A percentile compares a stretch with the other conserved stretches of the same genome.
Conservation (phyloP, 2,329 filamentous ascomycete genomes). For the Trichoderma sp. region DNA sequence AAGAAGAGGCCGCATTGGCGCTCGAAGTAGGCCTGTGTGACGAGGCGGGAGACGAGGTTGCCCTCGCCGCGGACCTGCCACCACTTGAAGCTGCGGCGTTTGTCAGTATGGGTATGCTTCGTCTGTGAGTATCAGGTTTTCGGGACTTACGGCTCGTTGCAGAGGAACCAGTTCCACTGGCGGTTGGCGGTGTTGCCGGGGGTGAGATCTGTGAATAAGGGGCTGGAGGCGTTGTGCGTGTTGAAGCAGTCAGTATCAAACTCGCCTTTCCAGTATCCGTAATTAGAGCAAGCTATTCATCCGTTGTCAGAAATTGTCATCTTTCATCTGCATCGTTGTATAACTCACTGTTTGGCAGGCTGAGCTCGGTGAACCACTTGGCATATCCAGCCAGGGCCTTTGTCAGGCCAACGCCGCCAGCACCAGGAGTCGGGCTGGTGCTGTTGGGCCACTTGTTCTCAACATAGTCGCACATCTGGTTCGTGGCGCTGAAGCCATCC, state of each 20-base stretch:
- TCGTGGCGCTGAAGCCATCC: slow-evolving; percentile 43
- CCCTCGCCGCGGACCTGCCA: slow-evolving; percentile 49
- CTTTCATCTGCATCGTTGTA: too few relatives aligned
- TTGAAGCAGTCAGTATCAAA: slow-evolving; percentile 35
- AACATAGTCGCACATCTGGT: slow-evolving; percentile 43
- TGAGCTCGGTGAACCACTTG: slow-evolving; percentile 52
- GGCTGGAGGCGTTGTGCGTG: slow-evolving; percentile 38
- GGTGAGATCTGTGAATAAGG: slow-evolving; percentile 54
- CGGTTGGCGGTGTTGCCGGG: slow-evolving; percentile 52
- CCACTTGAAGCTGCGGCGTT: slow-evolving; percentile 33
- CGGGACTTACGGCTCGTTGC: slow-evolving; percentile 59
- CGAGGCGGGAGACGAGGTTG: slow-evolving; percentile 57
- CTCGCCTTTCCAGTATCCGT: slow-evolving; percentile 52
- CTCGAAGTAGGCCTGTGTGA: slow-evolving; percentile 56
- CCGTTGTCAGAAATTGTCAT: neutral
- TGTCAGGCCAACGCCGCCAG: slow-evolving; percentile 56
- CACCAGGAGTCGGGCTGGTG: slow-evolving; percentile 27
- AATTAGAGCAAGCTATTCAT: slow-evolving; percentile 49
- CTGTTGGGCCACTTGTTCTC: slow-evolving; percentile 34
- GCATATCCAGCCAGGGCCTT: slow-evolving; percentile 59
- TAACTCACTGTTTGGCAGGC: slow-evolving; percentile 53
- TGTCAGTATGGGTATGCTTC: slow-evolving; percentile 34
- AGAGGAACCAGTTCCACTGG: slow-evolving; percentile 64
- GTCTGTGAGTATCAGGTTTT: too few relatives aligned
- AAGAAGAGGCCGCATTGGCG: slow-evolving; percentile 61